Percentiles rank a stretch among this genome's conserved stretches.
Conservation (phyloP, 2,329 filamentous ascomycete species). For the Colletotrichum magnum region DNA sequence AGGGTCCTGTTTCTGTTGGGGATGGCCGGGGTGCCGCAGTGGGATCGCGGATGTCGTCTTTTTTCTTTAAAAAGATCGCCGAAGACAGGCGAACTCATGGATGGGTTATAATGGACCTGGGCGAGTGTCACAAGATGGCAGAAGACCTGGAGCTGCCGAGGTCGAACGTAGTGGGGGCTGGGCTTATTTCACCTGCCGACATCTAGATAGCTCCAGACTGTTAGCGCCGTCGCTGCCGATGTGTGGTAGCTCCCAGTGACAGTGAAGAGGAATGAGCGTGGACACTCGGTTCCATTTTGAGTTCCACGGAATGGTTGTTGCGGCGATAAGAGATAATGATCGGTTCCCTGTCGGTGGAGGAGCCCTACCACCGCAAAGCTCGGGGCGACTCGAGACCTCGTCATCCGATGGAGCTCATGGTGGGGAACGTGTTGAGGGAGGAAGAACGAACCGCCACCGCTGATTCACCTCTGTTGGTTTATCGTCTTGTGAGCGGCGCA, state of each 20-base stretch:
- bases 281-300: neutral
- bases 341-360: constrained; percentile 17
- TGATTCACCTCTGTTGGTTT: constrained; percentile 17
- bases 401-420: constrained; percentile 36
- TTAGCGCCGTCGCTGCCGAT: neutral
- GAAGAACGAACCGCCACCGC: constrained; percentile 23
- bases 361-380: constrained; percentile 26
- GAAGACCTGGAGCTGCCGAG: constrained; percentile 25
- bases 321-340: constrained; percentile 29
- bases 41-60: constrained; percentile 31
- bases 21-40: constrained; percentile 38
- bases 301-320: constrained; percentile 22
- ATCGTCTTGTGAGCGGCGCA: constrained; percentile 4
- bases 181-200: neutral
- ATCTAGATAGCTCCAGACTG: neutral
- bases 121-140: constrained; percentile 13
- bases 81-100: constrained; percentile 11
- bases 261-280: constrained; percentile 3
- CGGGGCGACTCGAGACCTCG: constrained; percentile 36
- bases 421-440: constrained; percentile 38
- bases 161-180: neutral
- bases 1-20: constrained; percentile 42
- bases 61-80: constrained; percentile 23
- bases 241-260: neutral
- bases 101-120: neutral